Base-by-base conservation (phyloP, 768 basidiomycete genomes). In the Hygrocybe punicea region DNA sequence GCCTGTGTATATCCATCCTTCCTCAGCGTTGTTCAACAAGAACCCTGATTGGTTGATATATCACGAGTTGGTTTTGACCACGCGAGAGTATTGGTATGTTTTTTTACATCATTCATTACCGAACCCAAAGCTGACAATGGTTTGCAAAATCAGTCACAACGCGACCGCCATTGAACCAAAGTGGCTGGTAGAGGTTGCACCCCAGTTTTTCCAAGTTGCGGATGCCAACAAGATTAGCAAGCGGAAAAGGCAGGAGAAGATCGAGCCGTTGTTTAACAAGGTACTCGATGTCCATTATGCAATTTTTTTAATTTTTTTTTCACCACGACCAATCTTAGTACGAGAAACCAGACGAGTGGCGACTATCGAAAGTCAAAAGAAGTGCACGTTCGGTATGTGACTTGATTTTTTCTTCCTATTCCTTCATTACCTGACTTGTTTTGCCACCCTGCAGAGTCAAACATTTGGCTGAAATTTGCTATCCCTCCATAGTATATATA, bases 1-100 rank as follows among this genome's bases (percentile, higher is more conserved):
- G n/a, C 97, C 96, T 0, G 95, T 99, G 50, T 98, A 96, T 72
- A 93, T 99, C 54, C 97, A 99, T 73, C 97, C 94, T 0, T 96
- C 96, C 2, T 95, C 93, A 2, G 91, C 94, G 5, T 78, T 99
- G 17, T 99, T 98, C 81, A 98, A 99, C 68, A 86, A 95, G 37
- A 88, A 89, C 37, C 97, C 97, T 0, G 96, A 98, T 72, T 97
- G 94, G 93, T 75, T 91, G 39, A 86, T 95, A 47, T 96, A 99
- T 74, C 93, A 99, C 69, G 97, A 98, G 70, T 71, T 99, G 65
- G 87, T 98, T 53, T 78, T 98, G 60, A 98, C 97, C 11, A 97
- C 97, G n/a, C 84, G 94, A 65, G 91, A 93, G 73, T 97, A 91
- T 67, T 91, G 88, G 45, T 47, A 23, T 13, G 45, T 23, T n/a